Evolutionary conservation across 202 grass and related monocot species (phyloP), one percentile per base, ranked within the genome.

Genomic region (Bolboschoenoplectus hybrid): DNA sequence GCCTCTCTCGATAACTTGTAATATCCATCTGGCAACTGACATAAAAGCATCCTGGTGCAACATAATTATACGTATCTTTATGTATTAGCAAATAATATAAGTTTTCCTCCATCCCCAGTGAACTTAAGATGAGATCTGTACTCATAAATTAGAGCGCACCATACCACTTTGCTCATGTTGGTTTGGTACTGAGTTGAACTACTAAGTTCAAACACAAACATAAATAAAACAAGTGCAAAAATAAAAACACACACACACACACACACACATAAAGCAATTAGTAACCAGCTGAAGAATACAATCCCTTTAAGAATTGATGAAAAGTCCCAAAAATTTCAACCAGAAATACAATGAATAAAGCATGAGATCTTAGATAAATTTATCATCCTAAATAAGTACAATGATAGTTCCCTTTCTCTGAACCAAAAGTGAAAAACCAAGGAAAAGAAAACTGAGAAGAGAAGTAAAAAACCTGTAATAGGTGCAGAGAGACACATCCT

Each of bases 1-100:
- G 95, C 89, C 17, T 94, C 89, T 87, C 89, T 91, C 41, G 89
- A 93, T 41, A 97, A 87, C 85, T 97, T 97, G 64, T 90, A 93
- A 63, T 86, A 82, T 80, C 95, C 95, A 88, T 93, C 88, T 84
- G 95, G 93, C 63, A 92, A 86, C 84, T 97, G 94, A 8, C 88
- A 43, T 35, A 97, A 71, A 89, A 97, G 91, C 66, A 95, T 86
- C 90, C 93, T 97, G 85, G 87, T 56, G 32, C 40, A 58, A 61
- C 44, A 77, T 78, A 58, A 60, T 26, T 26, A 26, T 26, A 82
- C 38, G 26, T 71, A 44, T 44, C 34, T n/a, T 46, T 65, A 6
- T 69, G 45, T 56, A n/a, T 66, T 84, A 84, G 36, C 34, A 20
- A 52, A 53, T 79, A 40, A 38, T 57, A 67, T 7, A 82, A 82